phyloP scores from a whole-genome alignment of 306 rosid genomes.

The Coriaria nepalensis region DNA sequence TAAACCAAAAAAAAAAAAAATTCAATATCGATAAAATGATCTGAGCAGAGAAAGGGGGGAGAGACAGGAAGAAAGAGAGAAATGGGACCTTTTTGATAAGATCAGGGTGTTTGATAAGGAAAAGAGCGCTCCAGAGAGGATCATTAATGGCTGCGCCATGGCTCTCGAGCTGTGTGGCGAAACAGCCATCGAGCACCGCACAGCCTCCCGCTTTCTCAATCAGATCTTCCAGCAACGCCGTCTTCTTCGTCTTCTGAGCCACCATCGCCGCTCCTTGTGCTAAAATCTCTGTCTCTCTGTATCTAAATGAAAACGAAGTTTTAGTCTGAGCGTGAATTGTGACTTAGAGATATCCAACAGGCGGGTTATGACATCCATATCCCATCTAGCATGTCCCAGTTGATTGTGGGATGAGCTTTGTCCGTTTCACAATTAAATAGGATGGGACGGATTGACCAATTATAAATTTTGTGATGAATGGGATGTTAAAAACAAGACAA shows the following conservation, averaged over 20 bases:
- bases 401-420: no score
- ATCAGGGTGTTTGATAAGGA: constrained; percentile 50
- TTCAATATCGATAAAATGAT: neutral
- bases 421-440: no score
- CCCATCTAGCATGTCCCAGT: no score
- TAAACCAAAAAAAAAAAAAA: neutral
- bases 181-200: constrained; percentile 66
- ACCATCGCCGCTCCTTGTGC: neutral
- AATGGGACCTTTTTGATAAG: constrained; percentile 44
- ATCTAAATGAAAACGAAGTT: neutral
- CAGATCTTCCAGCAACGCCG: constrained; percentile 44
- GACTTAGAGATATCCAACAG: no score
- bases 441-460: no score
- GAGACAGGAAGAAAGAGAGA: neutral
- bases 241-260: constrained; percentile 23
- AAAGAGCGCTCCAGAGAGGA: constrained; percentile 82
- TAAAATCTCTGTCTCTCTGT: constrained; percentile 1
- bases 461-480: no score
- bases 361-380: no score
- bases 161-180: constrained; percentile 73
- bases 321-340: neutral
- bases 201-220: constrained; percentile 59
- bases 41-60: neutral
- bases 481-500: no score
- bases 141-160: constrained; percentile 68